phyloP scores from a whole-genome alignment of 345 rosid species.

The Dovyalis caffra region DNA sequence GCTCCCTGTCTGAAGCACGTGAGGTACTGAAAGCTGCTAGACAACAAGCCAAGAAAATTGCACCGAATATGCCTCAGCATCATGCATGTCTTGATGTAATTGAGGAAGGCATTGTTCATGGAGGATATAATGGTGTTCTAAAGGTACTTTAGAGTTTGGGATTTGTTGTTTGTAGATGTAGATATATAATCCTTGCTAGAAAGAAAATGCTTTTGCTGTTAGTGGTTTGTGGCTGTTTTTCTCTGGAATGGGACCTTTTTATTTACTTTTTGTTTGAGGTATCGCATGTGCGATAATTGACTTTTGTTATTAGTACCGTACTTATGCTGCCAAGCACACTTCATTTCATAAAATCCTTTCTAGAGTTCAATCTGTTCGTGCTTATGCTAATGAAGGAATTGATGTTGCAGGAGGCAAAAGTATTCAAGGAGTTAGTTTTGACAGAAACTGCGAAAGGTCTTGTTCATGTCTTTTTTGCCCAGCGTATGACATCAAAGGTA shows the following conservation, averaged over 20 bases:
- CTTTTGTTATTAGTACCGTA: neutral
- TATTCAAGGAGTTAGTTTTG: conserved; percentile 64
- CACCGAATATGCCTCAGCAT: conserved; percentile 91
- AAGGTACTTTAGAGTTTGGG: conserved; percentile 43
- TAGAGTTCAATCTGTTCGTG: neutral
- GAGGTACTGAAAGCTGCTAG: conserved; percentile 53
- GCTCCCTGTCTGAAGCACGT: conserved; percentile 83
- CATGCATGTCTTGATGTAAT: conserved; percentile 82
- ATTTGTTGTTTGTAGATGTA: neutral
- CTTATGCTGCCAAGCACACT: conserved; percentile 1
- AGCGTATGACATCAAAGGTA: conserved; percentile 86
- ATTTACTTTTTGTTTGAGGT: conserved; percentile 3
- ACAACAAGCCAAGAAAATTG: conserved; percentile 68
- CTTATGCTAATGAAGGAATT: conserved; percentile 15
- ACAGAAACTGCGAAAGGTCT: conserved; percentile 79
- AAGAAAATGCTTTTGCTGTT: neutral
- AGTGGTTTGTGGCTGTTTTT: neutral
- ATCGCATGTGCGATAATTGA: neutral
- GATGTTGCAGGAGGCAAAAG: conserved; percentile 74
- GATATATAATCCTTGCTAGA: too few relatives aligned
- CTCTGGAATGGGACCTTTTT: neutral
- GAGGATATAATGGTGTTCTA: conserved; percentile 86
- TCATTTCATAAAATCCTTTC: neutral
- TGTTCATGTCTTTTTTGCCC: conserved; percentile 87
- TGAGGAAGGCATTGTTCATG: conserved; percentile 89